A percentile compares a stretch with the other conserved stretches of the same genome.
Conservation (phyloP, 176 grass and related monocot genomes). For the Avena sativa region DNA sequence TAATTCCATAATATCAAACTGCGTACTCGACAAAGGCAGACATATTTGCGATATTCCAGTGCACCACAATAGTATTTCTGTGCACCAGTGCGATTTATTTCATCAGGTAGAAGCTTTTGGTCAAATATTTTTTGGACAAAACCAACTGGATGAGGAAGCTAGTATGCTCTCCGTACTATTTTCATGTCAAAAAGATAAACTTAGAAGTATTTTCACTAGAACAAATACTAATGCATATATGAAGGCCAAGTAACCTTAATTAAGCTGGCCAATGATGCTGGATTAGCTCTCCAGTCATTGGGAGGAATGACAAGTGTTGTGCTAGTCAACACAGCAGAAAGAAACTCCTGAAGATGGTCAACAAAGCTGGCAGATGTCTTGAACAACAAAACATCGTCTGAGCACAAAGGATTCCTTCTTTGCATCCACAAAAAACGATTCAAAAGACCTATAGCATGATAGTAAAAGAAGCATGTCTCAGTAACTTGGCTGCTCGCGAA, state of each 20-base stretch:
- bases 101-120: conserved; percentile 3
- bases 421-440: conserved; percentile 94
- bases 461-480: conserved; percentile 46
- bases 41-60: neutral
- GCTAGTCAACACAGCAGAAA: conserved; percentile 77
- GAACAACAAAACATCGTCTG: conserved; percentile 75
- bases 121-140: neutral
- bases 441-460: conserved; percentile 68
- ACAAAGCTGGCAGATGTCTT: conserved; percentile 94
- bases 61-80: neutral
- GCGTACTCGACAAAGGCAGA: neutral
- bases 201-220: neutral
- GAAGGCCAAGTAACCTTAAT: conserved; percentile 65
- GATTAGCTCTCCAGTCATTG: conserved; percentile 71
- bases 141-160: neutral
- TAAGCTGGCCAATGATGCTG: conserved; percentile 61
- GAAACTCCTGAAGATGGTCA: conserved; percentile 92
- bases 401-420: conserved; percentile 64
- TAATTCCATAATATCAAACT: neutral
- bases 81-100: neutral
- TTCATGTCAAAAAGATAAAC: neutral
- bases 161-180: neutral
- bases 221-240: neutral
- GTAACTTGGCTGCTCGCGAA: conserved; percentile 34
- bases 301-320: conserved; percentile 75